phyloP scores from a whole-genome alignment of 768 basidiomycete species.

The Termitomyces sp. region DNA sequence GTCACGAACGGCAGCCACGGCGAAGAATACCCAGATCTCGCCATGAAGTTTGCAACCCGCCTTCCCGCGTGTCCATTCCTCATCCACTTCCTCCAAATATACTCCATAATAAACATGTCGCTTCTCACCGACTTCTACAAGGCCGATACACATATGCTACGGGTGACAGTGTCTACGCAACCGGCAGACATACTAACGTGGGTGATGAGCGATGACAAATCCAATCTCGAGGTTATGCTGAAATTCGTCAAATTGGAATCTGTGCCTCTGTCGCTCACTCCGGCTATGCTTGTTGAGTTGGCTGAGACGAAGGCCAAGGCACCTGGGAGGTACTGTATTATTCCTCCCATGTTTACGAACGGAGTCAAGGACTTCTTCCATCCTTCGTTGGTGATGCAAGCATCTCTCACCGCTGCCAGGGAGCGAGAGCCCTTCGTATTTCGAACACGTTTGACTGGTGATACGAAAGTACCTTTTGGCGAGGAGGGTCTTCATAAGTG shows the following conservation, averaged over 20 bases:
- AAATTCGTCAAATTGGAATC: not conserved
- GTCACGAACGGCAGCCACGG: not conserved
- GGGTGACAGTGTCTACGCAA: not conserved
- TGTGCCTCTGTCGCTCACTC: not conserved
- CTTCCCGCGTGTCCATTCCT: slow-evolving; percentile 7
- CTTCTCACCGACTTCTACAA: slow-evolving; percentile 2
- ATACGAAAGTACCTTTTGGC: not conserved
- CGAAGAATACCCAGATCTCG: slow-evolving; percentile 3
- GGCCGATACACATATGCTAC: slow-evolving; percentile 2
- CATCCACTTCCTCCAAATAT: slow-evolving; percentile 7
- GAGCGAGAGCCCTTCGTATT: not conserved
- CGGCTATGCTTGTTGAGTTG: not conserved
- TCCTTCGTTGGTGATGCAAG: not conserved
- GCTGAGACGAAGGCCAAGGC: not conserved
- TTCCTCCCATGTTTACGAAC: not conserved
- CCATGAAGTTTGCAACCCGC: slow-evolving; percentile 6
- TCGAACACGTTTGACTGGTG: not conserved
- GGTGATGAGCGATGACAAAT: not conserved
- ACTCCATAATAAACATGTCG: slow-evolving; percentile 7
- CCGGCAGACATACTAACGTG: not conserved
- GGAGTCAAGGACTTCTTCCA: slow-evolving; percentile 2
- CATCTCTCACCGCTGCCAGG: not conserved
- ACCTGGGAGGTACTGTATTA: not conserved
- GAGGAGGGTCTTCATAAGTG: not conserved
- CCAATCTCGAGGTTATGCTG: not conserved